A percentile compares a stretch with the other conserved stretches of the same genome.
Evolutionary conservation across 352 stramenopile genomes (phyloP).

Genomic region (Discostella stelligera): DNA sequence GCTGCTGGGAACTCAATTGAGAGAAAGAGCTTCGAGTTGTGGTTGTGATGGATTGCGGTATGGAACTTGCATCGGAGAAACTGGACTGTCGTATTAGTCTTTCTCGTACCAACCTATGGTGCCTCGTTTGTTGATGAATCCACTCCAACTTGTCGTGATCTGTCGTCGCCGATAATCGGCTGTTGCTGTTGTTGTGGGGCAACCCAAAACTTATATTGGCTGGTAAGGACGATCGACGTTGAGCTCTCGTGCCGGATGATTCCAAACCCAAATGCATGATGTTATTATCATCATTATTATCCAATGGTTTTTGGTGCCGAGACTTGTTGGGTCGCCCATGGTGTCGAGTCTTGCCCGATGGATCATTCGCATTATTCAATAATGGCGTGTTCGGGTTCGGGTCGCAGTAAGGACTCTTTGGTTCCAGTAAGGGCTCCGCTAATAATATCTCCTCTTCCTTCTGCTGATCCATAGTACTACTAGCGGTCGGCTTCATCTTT

Average conservation of each 20-base stretch:
- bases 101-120: neutral
- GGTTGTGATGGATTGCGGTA: neutral
- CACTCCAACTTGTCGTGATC: neutral
- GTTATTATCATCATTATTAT: no score
- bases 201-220: neutral
- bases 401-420: no score
- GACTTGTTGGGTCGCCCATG: neutral
- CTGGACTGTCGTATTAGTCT: neutral
- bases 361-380: no score
- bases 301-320: neutral
- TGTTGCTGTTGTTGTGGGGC: no score
- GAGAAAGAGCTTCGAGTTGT: no score
- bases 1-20: no score
- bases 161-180: neutral
- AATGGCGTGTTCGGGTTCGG: no score
- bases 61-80: neutral
- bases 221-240: neutral
- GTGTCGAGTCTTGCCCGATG: neutral
- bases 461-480: no score
- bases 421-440: no score
- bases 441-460: no score
- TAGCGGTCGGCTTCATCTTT: no score
- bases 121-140: neutral
- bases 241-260: neutral
- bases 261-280: neutral